Evolutionary conservation across 352 stramenopile species (phyloP), one percentile per base, ranked within the genome.

Genomic region (Elongisporangium anandrum): DNA sequence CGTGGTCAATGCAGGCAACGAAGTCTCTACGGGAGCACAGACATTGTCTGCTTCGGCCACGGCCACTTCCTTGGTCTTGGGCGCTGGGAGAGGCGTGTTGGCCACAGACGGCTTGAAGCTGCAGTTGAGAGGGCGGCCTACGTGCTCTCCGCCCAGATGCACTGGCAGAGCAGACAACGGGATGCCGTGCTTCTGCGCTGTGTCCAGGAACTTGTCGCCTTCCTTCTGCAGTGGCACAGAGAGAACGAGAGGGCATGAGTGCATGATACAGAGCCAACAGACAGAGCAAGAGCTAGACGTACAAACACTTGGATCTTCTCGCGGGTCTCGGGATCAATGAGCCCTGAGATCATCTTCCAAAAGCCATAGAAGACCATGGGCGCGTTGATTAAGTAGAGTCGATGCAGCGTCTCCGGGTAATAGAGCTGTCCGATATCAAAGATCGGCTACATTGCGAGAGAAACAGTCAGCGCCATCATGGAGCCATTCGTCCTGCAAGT

Each of bases 241-340:
- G 41, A 53, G 21, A 55, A 55, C 1, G 19, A 26, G n/a, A 57
- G 47, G 21, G 38, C 15, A 56, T 29, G 15, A 54, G 34, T 24
- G 17, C 19, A 20, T 29, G n/a, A n/a, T n/a, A n/a, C n/a, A n/a
- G n/a, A n/a, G n/a, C n/a, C n/a, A n/a, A n/a, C n/a, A n/a, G n/a
- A n/a, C n/a, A n/a, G n/a, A n/a, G n/a, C n/a, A n/a, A n/a, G n/a
- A n/a, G n/a, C n/a, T n/a, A 22, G 13, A 81, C 75, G 51, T 78
- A 83, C 77, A 59, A 91, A 85, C 21, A 95, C 82, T 66, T 91
- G 71, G 57, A 93, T 92, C 70, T 95, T 95, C 56, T 92, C 77
- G 26, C 76, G 74, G n/a, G 83, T 90, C 52, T 88, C 81, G 0
- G 81, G 67, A 55, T 93, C 75, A 20, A 95, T 84, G 50, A 93